phyloP scores from a whole-genome alignment of 2,329 filamentous ascomycete genomes.

The Colletotrichum liaoningense region DNA sequence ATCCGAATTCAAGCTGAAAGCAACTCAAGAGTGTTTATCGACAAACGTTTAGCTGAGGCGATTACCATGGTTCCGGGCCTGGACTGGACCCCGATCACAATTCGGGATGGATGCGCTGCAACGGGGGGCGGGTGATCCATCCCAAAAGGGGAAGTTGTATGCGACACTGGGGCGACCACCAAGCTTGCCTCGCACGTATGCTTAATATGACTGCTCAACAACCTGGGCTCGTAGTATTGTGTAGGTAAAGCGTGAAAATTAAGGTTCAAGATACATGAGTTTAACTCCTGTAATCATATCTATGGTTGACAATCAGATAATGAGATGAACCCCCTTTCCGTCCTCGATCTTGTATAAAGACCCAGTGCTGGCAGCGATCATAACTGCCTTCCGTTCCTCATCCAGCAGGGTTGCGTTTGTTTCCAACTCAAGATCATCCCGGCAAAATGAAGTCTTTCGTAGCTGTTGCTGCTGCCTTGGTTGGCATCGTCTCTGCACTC shows the following conservation, averaged over 20 bases:
- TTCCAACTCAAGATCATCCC: not conserved
- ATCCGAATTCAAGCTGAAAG: not conserved
- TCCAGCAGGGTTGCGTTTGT: not conserved
- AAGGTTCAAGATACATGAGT: not conserved
- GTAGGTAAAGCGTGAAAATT: not conserved
- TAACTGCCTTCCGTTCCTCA: not conserved
- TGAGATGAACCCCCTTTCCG: not conserved
- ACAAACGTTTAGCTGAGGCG: not conserved
- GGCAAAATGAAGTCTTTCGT: not conserved
- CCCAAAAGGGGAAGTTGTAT: conserved; percentile 10
- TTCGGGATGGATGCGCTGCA: not conserved
- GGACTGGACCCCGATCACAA: not conserved
- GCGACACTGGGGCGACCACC: not conserved
- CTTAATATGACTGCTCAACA: not conserved
- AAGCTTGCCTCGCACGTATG: not conserved
- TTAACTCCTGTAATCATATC: not conserved
- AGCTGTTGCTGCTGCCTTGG: not conserved
- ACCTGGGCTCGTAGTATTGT: not conserved
- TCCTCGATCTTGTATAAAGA: not conserved
- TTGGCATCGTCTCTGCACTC: not conserved
- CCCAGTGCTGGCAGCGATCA: not conserved
- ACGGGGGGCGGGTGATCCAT: not conserved
- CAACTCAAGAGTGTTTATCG: not conserved
- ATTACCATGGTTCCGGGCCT: not conserved
- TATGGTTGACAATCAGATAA: not conserved